Conservation (phyloP, 495 filamentous ascomycete genomes). For the Hypomontagnella monticulosa region DNA sequence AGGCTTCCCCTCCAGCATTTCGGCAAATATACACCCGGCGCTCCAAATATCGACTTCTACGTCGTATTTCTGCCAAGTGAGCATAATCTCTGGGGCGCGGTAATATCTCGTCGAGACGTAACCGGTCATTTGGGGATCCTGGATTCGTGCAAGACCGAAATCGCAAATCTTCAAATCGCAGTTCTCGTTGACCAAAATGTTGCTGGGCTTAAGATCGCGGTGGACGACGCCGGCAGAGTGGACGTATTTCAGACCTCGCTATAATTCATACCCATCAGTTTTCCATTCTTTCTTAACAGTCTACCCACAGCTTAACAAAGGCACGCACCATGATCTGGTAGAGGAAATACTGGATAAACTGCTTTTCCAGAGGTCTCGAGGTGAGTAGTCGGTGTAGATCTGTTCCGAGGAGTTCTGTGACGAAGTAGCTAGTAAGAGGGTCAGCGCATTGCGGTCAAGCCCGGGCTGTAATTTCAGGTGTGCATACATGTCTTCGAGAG, state of each 20-base stretch:
- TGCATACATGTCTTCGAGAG: slow-evolving; percentile 94
- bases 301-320: background rate
- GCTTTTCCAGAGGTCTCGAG: slow-evolving; percentile 95
- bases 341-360: slow-evolving; percentile 99
- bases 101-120: slow-evolving; percentile 99
- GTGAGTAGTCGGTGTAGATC: slow-evolving; percentile 96
- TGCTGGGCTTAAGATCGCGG: slow-evolving; percentile 96
- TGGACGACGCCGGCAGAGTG: slow-evolving; percentile 98
- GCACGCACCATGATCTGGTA: slow-evolving; percentile 92
- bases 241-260: slow-evolving; percentile 99
- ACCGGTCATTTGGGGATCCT: slow-evolving; percentile 99
- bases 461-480: background rate
- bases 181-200: slow-evolving; percentile 99
- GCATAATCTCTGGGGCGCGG: slow-evolving; percentile 98
- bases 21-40: slow-evolving; percentile 97
- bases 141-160: slow-evolving; percentile 95
- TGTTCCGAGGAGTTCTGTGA: slow-evolving; percentile 96
- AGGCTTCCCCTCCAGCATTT: slow-evolving; percentile 99
- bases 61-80: slow-evolving; percentile 99
- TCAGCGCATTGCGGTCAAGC: slow-evolving; percentile 38
- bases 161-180: slow-evolving; percentile 99
- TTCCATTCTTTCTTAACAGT: slow-evolving; percentile 1
- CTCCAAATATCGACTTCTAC: slow-evolving; percentile 99
- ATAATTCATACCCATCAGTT: slow-evolving; percentile 28
- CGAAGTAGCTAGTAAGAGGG: slow-evolving; percentile 78